Evolutionary conservation across 2,329 filamentous ascomycete genomes (phyloP).

Genomic region (Claviceps capensis): DNA sequence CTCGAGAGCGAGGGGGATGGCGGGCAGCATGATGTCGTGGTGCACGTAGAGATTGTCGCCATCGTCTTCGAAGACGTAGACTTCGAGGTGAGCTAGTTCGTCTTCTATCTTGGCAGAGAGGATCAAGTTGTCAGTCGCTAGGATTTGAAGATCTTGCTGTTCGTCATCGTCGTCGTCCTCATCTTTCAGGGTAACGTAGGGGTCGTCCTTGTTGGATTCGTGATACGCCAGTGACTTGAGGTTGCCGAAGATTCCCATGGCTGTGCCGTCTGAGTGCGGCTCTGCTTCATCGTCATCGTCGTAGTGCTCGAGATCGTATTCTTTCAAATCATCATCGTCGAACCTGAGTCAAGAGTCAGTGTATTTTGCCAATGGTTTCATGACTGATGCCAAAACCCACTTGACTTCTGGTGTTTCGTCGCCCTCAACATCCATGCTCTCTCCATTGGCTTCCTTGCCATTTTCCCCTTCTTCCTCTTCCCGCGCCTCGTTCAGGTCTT

Average conservation of each 20-base stretch:
- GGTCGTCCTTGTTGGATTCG: slow-evolving; percentile 85
- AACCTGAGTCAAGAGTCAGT: slow-evolving; percentile 26
- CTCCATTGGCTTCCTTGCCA: slow-evolving; percentile 18
- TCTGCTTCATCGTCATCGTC: slow-evolving; percentile 61
- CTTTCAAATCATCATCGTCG: slow-evolving; percentile 78
- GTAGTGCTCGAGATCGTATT: slow-evolving; percentile 94
- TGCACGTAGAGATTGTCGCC: slow-evolving; percentile 97
- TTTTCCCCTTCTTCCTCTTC: slow-evolving; percentile 16
- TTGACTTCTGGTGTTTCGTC: slow-evolving; percentile 1
- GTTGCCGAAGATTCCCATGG: slow-evolving; percentile 89
- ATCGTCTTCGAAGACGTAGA: slow-evolving; percentile 93
- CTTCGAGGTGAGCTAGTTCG: slow-evolving; percentile 88
- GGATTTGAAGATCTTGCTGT: slow-evolving; percentile 81
- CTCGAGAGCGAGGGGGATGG: slow-evolving; percentile 88
- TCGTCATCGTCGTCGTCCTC: slow-evolving; percentile 62
- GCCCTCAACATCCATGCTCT: slow-evolving; percentile 18
- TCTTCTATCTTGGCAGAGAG: slow-evolving; percentile 91
- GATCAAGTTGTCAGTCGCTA: slow-evolving; percentile 85
- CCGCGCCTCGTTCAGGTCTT: slow-evolving; percentile 64
- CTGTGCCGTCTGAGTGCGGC: slow-evolving; percentile 40
- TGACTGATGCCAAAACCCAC: slow-evolving; percentile 1
- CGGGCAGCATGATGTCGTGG: slow-evolving; percentile 98
- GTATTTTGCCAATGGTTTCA: background rate
- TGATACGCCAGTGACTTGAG: slow-evolving; percentile 89
- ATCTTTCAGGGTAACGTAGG: slow-evolving; percentile 82